A percentile compares a stretch with the other conserved stretches of the same genome.
These are phyloP conservation scores for Paramecium tetraurelia DNA, from an alignment of 73 alveolate species.

Conservation along the genomic window DNA sequence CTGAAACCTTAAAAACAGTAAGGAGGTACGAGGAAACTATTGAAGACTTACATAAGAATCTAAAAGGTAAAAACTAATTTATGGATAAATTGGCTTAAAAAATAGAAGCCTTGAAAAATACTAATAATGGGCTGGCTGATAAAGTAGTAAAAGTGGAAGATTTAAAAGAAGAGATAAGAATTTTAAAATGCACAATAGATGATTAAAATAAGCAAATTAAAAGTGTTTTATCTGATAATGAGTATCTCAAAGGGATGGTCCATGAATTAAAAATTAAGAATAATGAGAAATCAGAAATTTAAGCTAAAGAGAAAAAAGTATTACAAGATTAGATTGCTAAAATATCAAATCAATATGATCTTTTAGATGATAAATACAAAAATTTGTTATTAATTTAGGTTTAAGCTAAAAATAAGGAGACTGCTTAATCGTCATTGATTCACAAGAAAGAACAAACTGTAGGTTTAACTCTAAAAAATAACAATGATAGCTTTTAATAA, in stretches of 20 bases:
- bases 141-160: conserved; percentile 37
- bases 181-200: neutral
- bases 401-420: conserved; percentile 5
- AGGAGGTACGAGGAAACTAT: conserved; percentile 4
- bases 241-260: conserved; percentile 17
- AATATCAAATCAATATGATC: conserved; percentile 11
- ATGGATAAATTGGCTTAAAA: conserved; percentile 32
- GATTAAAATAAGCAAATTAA: neutral
- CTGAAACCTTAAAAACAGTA: conserved; percentile 21
- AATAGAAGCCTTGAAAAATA: neutral
- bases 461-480: neutral
- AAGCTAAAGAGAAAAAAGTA: neutral
- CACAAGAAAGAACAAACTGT: neutral
- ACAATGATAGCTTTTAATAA: neutral
- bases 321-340: conserved; percentile 14
- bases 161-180: neutral
- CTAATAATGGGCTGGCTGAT: neutral
- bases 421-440: neutral
- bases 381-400: conserved; percentile 9
- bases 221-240: neutral
- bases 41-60: conserved; percentile 29
- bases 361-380: conserved; percentile 24
- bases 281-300: neutral
- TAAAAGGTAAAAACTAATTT: conserved; percentile 14
- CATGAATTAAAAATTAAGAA: conserved; percentile 40